Conservation (phyloP, 495 filamentous ascomycete species). For the Ascobolus immersus region DNA sequence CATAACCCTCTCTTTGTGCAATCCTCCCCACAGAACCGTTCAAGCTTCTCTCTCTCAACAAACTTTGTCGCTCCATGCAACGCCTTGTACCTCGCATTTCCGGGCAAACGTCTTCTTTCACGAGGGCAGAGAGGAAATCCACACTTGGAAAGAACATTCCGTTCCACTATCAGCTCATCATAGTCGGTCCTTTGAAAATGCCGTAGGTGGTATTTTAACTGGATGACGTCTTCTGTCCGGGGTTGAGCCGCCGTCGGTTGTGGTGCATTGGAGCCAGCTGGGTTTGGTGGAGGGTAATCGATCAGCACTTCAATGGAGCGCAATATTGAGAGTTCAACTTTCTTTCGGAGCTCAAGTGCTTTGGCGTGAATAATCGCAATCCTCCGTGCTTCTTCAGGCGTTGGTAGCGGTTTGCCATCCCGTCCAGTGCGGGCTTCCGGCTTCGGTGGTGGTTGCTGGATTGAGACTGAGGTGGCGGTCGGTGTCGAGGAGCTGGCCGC, state of each 20-base stretch:
- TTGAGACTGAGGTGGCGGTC: conserved; percentile 4
- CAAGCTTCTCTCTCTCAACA: conserved; percentile 38
- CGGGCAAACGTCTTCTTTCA: conserved; percentile 23
- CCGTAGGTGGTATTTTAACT: conserved; percentile 31
- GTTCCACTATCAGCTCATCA: conserved; percentile 61
- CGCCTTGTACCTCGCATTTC: conserved; percentile 21
- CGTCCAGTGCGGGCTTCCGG: conserved; percentile 2
- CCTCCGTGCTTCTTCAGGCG: conserved; percentile 24
- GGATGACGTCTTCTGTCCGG: conserved; percentile 1
- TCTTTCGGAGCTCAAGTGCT: conserved; percentile 50
- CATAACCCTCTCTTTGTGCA: conserved; percentile 61
- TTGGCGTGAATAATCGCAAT: conserved; percentile 58
- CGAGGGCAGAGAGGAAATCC: conserved; percentile 57
- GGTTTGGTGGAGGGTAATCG: conserved; percentile 32
- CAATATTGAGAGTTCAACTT: conserved; percentile 44
- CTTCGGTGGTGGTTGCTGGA: conserved; percentile 14
- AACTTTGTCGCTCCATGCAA: conserved; percentile 26
- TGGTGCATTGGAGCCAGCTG: conserved; percentile 29
- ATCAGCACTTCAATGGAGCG: conserved; percentile 40
- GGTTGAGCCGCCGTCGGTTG: not conserved
- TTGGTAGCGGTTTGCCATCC: conserved; percentile 18
- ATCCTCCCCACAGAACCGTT: conserved; percentile 64
- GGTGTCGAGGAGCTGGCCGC: conserved; percentile 18
- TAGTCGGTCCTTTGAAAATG: conserved; percentile 71
- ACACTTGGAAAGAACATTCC: conserved; percentile 52